Evolutionary conservation across 2,329 filamentous ascomycete genomes (phyloP).

Genomic region (Scorias spongiosa): DNA sequence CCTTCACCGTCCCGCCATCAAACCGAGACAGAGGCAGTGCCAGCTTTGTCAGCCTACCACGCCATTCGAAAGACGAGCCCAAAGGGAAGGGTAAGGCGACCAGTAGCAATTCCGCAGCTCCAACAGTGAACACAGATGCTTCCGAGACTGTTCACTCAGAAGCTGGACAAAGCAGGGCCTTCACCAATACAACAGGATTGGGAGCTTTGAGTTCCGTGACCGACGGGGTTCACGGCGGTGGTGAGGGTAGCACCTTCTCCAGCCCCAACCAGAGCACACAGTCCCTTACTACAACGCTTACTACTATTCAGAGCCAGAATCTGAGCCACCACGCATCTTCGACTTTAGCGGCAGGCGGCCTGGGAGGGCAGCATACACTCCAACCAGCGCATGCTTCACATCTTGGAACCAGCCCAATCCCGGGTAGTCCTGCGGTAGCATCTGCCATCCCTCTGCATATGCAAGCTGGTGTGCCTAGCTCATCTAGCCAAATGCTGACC

Average conservation of each 20-base stretch:
- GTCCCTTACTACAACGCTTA: slow-evolving; percentile 69
- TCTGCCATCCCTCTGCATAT: slow-evolving; percentile 61
- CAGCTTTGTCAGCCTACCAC: slow-evolving; percentile 41
- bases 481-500: slow-evolving; percentile 65
- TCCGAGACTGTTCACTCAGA: slow-evolving; percentile 57
- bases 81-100: slow-evolving; percentile 40
- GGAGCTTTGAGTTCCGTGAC: slow-evolving; percentile 44
- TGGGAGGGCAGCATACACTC: slow-evolving; percentile 2
- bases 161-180: slow-evolving; percentile 62
- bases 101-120: slow-evolving; percentile 58
- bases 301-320: slow-evolving; percentile 65
- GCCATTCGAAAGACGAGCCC: slow-evolving; percentile 40
- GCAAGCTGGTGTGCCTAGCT: slow-evolving; percentile 40
- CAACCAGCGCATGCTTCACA: slow-evolving; percentile 14
- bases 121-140: slow-evolving; percentile 70
- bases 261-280: slow-evolving; percentile 68
- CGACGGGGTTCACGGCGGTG: slow-evolving; percentile 29
- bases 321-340: slow-evolving; percentile 31
- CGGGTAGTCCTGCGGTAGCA: slow-evolving; percentile 46
- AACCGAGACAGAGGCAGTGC: slow-evolving; percentile 28
- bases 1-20: slow-evolving; percentile 38
- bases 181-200: slow-evolving; percentile 56
- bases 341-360: slow-evolving; percentile 15
- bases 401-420: slow-evolving; percentile 24
- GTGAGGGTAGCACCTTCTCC: slow-evolving; percentile 60